Percentiles rank a stretch among this genome's conserved stretches.
Evolutionary conservation across 163 green algal genomes (phyloP).

Genomic region (Volvox carteri): DNA sequence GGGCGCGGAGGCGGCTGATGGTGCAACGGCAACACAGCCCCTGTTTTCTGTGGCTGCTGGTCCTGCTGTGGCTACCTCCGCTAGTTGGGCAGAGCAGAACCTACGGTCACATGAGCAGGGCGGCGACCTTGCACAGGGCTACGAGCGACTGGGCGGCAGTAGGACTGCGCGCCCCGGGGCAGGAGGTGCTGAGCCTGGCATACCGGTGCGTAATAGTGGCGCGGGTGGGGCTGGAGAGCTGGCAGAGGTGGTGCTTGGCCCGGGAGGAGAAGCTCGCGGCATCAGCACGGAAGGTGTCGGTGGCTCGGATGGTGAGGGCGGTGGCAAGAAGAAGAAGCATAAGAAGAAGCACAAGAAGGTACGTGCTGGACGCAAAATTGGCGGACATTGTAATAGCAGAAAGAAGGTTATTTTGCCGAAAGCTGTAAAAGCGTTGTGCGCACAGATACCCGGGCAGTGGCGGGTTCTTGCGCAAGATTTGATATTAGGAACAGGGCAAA

Average conservation of each 20-base stretch:
- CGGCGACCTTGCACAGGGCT: not conserved
- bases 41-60: constrained; percentile 10
- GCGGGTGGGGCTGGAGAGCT: not conserved
- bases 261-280: not conserved
- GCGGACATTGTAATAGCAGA: too few relatives aligned
- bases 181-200: not conserved
- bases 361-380: not conserved
- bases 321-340: constrained; percentile 52
- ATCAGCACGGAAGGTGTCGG: not conserved
- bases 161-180: not conserved
- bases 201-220: not conserved
- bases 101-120: not conserved
- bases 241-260: not conserved
- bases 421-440: too few relatives aligned
- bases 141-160: not conserved
- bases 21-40: not conserved
- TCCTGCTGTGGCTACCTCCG: not conserved
- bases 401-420: too few relatives aligned
- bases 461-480: too few relatives aligned
- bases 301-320: constrained; percentile 14
- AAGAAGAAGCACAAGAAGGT: constrained; percentile 64
- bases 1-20: not conserved
- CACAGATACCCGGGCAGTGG: too few relatives aligned
- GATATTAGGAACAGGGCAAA: too few relatives aligned
- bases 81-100: constrained; percentile 10